Base-by-base conservation (phyloP, 2,329 filamentous ascomycete species). In the Trichoderma lentiforme region DNA sequence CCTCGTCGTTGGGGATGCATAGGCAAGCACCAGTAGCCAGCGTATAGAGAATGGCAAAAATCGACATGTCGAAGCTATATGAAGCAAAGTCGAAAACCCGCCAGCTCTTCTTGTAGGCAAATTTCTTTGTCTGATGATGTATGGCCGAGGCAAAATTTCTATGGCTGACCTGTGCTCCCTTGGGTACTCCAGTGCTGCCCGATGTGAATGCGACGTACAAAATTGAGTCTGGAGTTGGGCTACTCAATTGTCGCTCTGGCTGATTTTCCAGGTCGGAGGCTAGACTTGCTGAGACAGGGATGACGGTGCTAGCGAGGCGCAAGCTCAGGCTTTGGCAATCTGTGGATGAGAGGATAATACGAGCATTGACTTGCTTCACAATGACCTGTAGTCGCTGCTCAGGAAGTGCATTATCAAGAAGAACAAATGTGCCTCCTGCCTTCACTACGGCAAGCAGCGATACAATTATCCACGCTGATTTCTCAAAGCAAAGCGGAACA, bases 21-120 rank as follows among this genome's bases (percentile, higher is more conserved):
- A 39, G 36, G 70, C 84, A 85, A 14, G 83, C 85, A 30, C 85
- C 85, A 18, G 47, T 21, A 4, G 34, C 26, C 0, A 75, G 71
- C 3, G 75, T 64, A 6, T 57, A 47, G 7, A 75, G 71, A 18
- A 70, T 62, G 1, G 74, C 73, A 1, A 61, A 30, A 3, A 74
- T 36, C 28, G 73, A 71, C 4, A 65, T 61, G 39, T 74, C 75
- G 43, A 76, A 76, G 63, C 67, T 71, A 64, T 74, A 74, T 18
- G 71, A 73, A 15, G 71, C 71, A 70, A 74, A 74, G 39, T 74
- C 71, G 62, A 71, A 73, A 15, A 74, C 63, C n/a, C 73, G 58
- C 21, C 71, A 71, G 30, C 39, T 57, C 18, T 57, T 53, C 15
- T 58, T 39, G 6, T 34, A 68, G 34, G 43, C 65, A 21, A 68